These are phyloP conservation scores for Solanum paucissectum DNA, from an alignment of 257 asterid genomes.

Conservation along the genomic window DNA sequence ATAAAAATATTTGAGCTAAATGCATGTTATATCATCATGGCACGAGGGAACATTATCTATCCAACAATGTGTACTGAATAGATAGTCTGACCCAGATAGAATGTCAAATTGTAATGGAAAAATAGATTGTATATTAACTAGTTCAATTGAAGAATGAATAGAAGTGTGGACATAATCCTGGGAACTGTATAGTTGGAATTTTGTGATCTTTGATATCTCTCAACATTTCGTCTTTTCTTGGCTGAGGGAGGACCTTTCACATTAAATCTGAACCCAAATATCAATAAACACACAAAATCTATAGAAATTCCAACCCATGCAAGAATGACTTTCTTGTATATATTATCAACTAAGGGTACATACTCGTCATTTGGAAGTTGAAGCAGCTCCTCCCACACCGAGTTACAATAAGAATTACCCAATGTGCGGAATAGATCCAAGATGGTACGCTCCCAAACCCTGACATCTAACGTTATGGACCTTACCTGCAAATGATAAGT, in stretches of 20 bases:
- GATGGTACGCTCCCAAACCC: slow-evolving; percentile 88
- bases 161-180: neutral
- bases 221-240: neutral
- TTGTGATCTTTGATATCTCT: neutral
- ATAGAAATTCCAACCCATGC: neutral
- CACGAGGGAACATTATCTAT: neutral
- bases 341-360: slow-evolving; percentile 18
- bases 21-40: neutral
- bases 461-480: slow-evolving; percentile 86
- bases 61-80: neutral
- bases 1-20: neutral
- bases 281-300: neutral
- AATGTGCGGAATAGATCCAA: slow-evolving; percentile 67
- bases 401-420: slow-evolving; percentile 81
- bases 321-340: neutral
- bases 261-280: neutral
- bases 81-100: neutral
- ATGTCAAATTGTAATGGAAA: neutral
- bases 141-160: neutral
- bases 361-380: slow-evolving; percentile 44
- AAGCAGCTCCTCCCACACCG: slow-evolving; percentile 91
- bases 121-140: neutral
- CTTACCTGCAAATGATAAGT: slow-evolving; percentile 52
- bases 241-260: neutral
- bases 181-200: neutral